Conservation (phyloP, 2,329 filamentous ascomycete species). For the Fusarium citri region DNA sequence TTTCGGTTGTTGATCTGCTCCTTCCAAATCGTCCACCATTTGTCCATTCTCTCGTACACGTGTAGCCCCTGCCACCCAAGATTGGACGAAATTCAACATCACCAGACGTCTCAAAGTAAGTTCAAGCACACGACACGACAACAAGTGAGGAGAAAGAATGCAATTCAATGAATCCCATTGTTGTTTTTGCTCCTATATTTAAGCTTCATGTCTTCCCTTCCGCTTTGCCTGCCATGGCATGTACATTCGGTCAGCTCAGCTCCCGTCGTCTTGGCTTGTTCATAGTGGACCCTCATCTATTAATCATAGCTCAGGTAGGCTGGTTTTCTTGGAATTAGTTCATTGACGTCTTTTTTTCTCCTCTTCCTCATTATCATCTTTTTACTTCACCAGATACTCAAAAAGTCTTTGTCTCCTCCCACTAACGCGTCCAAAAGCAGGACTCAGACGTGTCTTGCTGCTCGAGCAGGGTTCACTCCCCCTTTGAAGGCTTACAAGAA, state of each 20-base stretch:
- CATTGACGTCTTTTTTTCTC: conserved; percentile 1
- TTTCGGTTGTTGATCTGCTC: not conserved
- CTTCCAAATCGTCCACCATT: conserved; percentile 8
- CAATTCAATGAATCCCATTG: not conserved
- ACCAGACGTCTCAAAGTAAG: conserved; percentile 31
- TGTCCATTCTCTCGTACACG: conserved; percentile 39
- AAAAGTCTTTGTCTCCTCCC: not conserved
- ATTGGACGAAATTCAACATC: conserved; percentile 39
- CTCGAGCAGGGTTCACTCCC: conserved; percentile 19
- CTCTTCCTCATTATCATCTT: not conserved
- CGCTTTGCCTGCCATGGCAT: not conserved
- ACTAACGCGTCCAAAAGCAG: conserved; percentile 7
- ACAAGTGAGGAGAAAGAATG: conserved; percentile 19
- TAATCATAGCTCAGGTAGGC: conserved; percentile 30
- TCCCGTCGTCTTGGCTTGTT: conserved; percentile 19
- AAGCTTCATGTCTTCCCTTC: conserved; percentile 6
- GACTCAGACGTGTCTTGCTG: conserved; percentile 4
- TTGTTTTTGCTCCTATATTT: conserved; percentile 5
- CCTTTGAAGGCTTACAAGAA: conserved; percentile 15
- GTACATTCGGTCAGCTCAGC: not conserved
- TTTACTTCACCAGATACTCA: not conserved
- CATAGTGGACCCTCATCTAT: conserved; percentile 28
- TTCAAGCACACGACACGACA: conserved; percentile 31
- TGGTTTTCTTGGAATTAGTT: conserved; percentile 30
- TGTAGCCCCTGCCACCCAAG: conserved; percentile 42